Evolutionary conservation across 768 basidiomycete species (phyloP), one percentile per base, ranked within the genome.

Genomic region (Suillus weaverae): DNA sequence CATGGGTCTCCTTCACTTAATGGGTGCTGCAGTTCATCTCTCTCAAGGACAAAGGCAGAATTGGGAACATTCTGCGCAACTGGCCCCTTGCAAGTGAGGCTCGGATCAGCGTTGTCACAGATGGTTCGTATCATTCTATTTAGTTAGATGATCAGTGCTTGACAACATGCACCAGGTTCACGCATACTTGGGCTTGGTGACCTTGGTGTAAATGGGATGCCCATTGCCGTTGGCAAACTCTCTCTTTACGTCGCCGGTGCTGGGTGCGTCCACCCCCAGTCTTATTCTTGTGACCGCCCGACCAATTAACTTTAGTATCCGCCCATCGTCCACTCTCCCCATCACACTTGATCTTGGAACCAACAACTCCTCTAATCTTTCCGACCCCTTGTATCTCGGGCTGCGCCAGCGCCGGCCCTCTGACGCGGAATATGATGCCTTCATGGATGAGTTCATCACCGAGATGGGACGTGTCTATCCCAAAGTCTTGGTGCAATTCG

Each of bases 401-500:
- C 83, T 92, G 48, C 87, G 91, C 56, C 86, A 89, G 71, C 86
- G 83, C 69, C 86, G 92, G 60, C 80, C 87, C 32, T 79, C 86
- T 0, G 85, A 87, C 32, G 78, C 79, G 22, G 86, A 86, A 70
- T 90, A 91, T 81, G 82, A 84, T 22, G 90, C 83, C 54, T 95
- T 97, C 77, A 92, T 97, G 90, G 93, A 95, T 71, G 91, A 94
- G 74, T 95, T 97, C 78, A 94, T 97, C 92, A 73, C 81, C 46
- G 93, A 92, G 75, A 92, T 96, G 83, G 78, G 83, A 20, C 73
- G 73, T 46, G 81, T 84, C 13, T 95, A 90, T 83, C 95, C 94
- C 0, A 89, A 91, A 69, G 82, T 93, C 59, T 82, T 96, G 72
- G 82, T 96, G 66, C 95, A 96, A 77, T 95, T 94, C 68, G 92